Base-by-base conservation (phyloP, 495 filamentous ascomycete species). In the Talaromyces ruber region DNA sequence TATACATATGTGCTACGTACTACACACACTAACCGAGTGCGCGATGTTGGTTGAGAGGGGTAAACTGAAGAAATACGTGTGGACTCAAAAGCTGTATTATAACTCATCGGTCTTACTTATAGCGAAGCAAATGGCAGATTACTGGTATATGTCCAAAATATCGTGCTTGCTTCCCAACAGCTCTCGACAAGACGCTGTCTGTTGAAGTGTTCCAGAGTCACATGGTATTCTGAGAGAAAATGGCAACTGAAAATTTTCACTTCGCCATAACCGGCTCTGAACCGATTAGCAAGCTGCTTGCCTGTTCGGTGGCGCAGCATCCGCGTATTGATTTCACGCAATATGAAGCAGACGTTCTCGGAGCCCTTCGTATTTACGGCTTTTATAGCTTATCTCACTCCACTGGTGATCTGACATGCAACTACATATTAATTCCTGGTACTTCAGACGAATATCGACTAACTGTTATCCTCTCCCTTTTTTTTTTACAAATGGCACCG, bases 211-310 rank as follows among this genome's bases (percentile, higher is more conserved):
- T 11, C 8, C 32, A n/a, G 1, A 37, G 16, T 18, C 39, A 45
- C 4, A 45, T n/a, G 7, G n/a, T 45, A 45, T 18, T 6, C 18
- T 11, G 0, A 12, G 5, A 14, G 8, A 30, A 34, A 5, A 57
- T 57, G 54, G 16, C 54, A 21, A 22, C 54, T 25, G 54, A 57
- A 7, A 59, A 59, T 22, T 60, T 60, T 32, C 43, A 45, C 26
- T 52, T 60, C 14, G 59, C 59, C n/a, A 52, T 60, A 26, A 60
- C 52, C 16, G 59, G 59, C 26, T 60, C 59, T 1, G 37, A 45
- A 14, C 59, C 59, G 4, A 60, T 60, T 39, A 45, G 59, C 25
- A 60, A 60, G 30, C 21, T 60, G n/a, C 45, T 60, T n/a, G 28
- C 59, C 2, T 60, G 59, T 18, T 60, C 39, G 1, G 59, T 45